Conservation (phyloP, 345 rosid species). For the Linum trigynum region DNA sequence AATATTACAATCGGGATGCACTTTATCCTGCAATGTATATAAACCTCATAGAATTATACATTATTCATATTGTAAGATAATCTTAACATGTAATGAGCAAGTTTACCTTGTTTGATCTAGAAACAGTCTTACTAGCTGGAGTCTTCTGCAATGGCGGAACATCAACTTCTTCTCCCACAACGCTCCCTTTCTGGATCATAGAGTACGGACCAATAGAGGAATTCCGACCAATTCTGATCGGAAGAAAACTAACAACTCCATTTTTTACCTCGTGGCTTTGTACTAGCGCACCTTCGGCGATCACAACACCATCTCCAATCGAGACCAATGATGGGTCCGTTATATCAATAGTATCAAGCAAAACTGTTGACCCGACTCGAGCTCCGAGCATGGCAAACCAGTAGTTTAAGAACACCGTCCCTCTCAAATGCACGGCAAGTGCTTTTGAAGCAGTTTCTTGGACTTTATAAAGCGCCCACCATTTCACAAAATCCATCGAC, state of each 20-base stretch:
- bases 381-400: conserved; percentile 68
- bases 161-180: conserved; percentile 34
- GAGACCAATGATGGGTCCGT: conserved; percentile 58
- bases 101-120: conserved; percentile 20
- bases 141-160: conserved; percentile 43
- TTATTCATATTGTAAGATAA: not conserved
- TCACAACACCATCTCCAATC: conserved; percentile 50
- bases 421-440: conserved; percentile 53
- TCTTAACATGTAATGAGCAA: conserved; percentile 22
- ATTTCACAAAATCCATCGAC: conserved; percentile 50
- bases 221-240: conserved; percentile 38
- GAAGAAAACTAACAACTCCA: conserved; percentile 39
- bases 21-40: conserved; percentile 24
- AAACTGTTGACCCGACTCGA: conserved; percentile 46
- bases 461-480: conserved; percentile 69
- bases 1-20: not conserved
- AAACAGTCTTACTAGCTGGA: conserved; percentile 28
- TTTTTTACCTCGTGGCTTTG: conserved; percentile 58
- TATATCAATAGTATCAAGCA: conserved; percentile 49
- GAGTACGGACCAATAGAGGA: conserved; percentile 53
- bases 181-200: conserved; percentile 52
- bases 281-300: conserved; percentile 53
- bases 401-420: conserved; percentile 48
- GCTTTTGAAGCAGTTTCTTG: conserved; percentile 49
- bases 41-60: not conserved